phyloP scores from a whole-genome alignment of 768 basidiomycete species.

The Hygrophoropsis aurantiaca region DNA sequence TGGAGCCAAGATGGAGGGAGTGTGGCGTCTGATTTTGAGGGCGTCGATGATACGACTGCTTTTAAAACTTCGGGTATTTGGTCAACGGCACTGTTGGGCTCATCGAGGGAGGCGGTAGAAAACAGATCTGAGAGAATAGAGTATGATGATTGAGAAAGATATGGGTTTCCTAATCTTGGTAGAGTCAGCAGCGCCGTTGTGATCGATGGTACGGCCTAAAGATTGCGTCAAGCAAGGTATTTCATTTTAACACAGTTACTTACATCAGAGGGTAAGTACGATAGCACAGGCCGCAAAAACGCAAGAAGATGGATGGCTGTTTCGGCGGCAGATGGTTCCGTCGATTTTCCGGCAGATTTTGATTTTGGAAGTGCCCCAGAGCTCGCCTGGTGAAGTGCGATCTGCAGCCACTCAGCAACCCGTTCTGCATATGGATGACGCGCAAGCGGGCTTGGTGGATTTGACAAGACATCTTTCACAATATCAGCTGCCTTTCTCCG shows the following conservation, averaged over 20 bases:
- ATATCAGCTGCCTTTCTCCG: conserved; percentile 88
- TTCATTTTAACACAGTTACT: conserved; percentile 29
- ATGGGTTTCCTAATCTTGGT: conserved; percentile 85
- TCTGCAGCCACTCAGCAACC: conserved; percentile 77
- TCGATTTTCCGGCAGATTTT: conserved; percentile 53
- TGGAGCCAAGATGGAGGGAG: conserved; percentile 78
- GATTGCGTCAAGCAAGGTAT: conserved; percentile 10
- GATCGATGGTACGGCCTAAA: conserved; percentile 72
- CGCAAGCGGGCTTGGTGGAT: conserved; percentile 73
- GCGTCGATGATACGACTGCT: conserved; percentile 67
- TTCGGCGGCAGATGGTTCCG: conserved; percentile 61
- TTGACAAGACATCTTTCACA: conserved; percentile 71
- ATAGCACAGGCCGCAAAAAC: conserved; percentile 62
- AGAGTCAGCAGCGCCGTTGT: conserved; percentile 73
- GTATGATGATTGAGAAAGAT: conserved; percentile 86
- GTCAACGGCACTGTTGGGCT: conserved; percentile 45
- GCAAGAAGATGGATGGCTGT: conserved; percentile 77
- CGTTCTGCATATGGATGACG: conserved; percentile 85
- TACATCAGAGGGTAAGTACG: conserved; percentile 67
- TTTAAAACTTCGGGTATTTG: conserved; percentile 63
- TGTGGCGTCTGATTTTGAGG: conserved; percentile 64
- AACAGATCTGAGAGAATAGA: conserved; percentile 84
- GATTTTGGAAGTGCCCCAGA: conserved; percentile 59
- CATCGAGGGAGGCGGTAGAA: conserved; percentile 48
- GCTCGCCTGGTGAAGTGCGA: conserved; percentile 63